Percentiles rank a stretch among this genome's conserved stretches.
These are phyloP conservation scores for Penicillium coprophilum DNA, from an alignment of 495 filamentous ascomycete genomes.

Conservation along the genomic window DNA sequence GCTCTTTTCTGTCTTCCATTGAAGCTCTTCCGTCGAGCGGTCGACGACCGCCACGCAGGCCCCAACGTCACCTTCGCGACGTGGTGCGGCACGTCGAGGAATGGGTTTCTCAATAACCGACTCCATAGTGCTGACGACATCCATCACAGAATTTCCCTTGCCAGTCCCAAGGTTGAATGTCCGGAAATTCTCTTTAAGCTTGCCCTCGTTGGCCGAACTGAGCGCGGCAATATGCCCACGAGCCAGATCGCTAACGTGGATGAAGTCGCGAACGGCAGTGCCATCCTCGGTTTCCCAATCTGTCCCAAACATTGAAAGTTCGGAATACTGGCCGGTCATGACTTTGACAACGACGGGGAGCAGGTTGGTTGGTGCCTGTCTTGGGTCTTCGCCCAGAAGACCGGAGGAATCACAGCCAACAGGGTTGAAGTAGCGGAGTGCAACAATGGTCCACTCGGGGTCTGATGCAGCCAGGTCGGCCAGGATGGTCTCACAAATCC, in stretches of 20 bases:
- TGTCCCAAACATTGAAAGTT: constrained; percentile 59
- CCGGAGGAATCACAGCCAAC: constrained; percentile 65
- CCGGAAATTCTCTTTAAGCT: constrained; percentile 46
- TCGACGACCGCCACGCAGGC: constrained; percentile 75
- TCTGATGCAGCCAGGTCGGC: constrained; percentile 58
- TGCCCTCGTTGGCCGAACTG: constrained; percentile 37
- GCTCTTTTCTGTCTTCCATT: constrained; percentile 82
- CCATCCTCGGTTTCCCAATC: constrained; percentile 68
- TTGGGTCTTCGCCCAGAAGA: constrained; percentile 64
- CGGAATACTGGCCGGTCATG: constrained; percentile 52
- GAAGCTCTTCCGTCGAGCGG: constrained; percentile 81
- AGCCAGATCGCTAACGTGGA: constrained; percentile 65
- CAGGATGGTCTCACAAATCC: constrained; percentile 65
- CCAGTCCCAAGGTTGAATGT: constrained; percentile 56
- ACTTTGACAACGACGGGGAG: constrained; percentile 62
- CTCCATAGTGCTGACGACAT: constrained; percentile 51
- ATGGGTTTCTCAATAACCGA: constrained; percentile 40
- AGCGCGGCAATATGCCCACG: constrained; percentile 63
- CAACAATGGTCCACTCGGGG: constrained; percentile 60
- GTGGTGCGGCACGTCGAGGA: constrained; percentile 64
- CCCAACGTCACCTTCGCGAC: constrained; percentile 76
- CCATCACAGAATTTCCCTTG: constrained; percentile 50
- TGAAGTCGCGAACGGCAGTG: constrained; percentile 57
- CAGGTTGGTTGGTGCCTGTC: constrained; percentile 60
- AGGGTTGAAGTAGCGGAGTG: constrained; percentile 68